Conservation (phyloP, 129 eudicot species). For the Helianthus tuberosus region DNA sequence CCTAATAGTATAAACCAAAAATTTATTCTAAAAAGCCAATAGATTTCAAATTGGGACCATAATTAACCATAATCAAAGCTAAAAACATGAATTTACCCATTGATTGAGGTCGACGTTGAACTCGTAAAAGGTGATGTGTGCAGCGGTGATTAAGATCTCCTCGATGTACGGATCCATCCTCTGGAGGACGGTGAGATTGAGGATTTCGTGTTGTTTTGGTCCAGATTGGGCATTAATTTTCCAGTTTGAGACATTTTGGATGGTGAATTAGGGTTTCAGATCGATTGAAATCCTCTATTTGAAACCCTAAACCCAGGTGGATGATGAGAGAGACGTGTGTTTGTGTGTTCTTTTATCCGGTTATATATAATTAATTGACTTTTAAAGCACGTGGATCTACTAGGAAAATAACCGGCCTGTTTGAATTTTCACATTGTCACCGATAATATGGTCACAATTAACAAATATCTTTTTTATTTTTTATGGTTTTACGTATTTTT, state of each 20-base stretch:
- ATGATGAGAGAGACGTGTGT: not conserved
- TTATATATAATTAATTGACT: not conserved
- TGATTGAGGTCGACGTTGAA: constrained; percentile 69
- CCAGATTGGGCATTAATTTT: constrained; percentile 78
- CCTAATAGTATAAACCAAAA: too few relatives aligned
- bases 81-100: constrained; percentile 35
- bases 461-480: too few relatives aligned
- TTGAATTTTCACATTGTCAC: too few relatives aligned
- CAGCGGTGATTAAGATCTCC: constrained; percentile 80
- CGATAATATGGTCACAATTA: too few relatives aligned
- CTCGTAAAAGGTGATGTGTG: constrained; percentile 80
- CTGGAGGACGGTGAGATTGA: constrained; percentile 73
- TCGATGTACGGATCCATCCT: constrained; percentile 79
- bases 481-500: too few relatives aligned
- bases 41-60: too few relatives aligned
- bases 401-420: too few relatives aligned
- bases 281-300: not conserved
- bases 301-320: constrained; percentile 36
- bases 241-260: constrained; percentile 57
- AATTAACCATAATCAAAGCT: too few relatives aligned
- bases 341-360: not conserved
- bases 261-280: constrained; percentile 10
- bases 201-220: constrained; percentile 65
- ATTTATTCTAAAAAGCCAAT: too few relatives aligned
- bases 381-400: too few relatives aligned